phyloP scores from a whole-genome alignment of 2,329 filamentous ascomycete species.

The Botrytis medusae region DNA sequence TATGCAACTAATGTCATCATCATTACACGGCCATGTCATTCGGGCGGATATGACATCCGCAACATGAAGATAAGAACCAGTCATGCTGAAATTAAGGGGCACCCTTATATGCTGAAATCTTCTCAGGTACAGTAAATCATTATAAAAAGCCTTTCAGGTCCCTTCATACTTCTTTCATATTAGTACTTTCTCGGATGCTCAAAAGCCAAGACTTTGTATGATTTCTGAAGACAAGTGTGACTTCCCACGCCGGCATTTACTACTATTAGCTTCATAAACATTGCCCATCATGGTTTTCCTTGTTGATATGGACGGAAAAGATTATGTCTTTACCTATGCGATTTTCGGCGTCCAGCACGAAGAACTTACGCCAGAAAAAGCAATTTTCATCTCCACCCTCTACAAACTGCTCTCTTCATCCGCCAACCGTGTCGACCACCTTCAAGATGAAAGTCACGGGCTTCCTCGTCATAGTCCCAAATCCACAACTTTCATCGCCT shows the following conservation, averaged over 20 bases:
- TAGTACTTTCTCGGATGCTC: background rate
- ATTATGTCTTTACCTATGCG: slow-evolving; percentile 25
- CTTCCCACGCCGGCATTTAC: background rate
- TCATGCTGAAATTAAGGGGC: background rate
- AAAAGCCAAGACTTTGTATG: background rate
- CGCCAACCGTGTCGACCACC: slow-evolving; percentile 24
- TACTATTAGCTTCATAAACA: background rate
- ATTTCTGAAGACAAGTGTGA: background rate
- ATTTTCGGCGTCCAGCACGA: slow-evolving; percentile 28
- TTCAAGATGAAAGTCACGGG: slow-evolving; percentile 24
- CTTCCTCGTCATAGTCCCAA: slow-evolving; percentile 14
- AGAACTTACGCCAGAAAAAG: slow-evolving; percentile 22
- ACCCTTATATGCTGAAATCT: background rate
- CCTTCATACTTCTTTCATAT: background rate
- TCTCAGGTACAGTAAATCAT: background rate
- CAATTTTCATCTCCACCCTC: slow-evolving; percentile 14
- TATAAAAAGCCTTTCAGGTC: background rate
- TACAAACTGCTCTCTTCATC: slow-evolving; percentile 26
- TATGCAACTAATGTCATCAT: background rate
- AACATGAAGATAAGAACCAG: background rate
- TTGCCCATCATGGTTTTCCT: slow-evolving; percentile 28
- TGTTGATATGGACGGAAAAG: slow-evolving; percentile 21
- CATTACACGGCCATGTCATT: background rate
- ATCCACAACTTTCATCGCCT: slow-evolving; percentile 26
- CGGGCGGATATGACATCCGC: background rate